Evolutionary conservation across 2,329 filamentous ascomycete genomes (phyloP), one percentile per base, ranked within the genome.

Genomic region (Onygena corvina): DNA sequence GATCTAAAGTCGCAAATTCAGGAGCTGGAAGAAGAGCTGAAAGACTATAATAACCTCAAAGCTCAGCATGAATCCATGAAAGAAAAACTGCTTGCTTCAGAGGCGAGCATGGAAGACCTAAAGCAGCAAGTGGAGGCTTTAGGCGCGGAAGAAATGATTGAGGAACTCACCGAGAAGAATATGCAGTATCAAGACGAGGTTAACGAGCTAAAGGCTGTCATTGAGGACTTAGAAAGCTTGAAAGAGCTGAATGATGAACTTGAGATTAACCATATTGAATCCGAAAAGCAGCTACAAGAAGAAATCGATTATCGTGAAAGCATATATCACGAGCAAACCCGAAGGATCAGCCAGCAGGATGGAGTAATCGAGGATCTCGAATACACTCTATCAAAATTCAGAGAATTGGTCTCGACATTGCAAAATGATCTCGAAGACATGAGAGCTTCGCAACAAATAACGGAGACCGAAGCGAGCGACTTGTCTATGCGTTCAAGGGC

Each of bases 191-290:
- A 82, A 30, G 86, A 94, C 64, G 79, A 87, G 61, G 81, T 95
- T 36, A 83, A 87, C 53, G 83, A 94, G 61, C 76, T 95, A 47
- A 83, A 83, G 59, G 80, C 80, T 14, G 80, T 83, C 5, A 84
- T 96, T 53, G 83, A 89, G 54, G 90, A 96, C 56, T 75, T 96
- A 8, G 87, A 95, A 64, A 86, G 79, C 52, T 70, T 96, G 48
- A 89, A 88, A 62, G 90, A 98, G 62, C 80, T 96, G 58, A 93
- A 87, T 58, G 89, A 96, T 60, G 92, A 98, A 66, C 79, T 98
- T 2, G 89, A 95, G 63, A 78, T 86, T 58, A 94, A 94, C 61
- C 89, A 95, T 61, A 79, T 92, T 3, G 88, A 95, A 61, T 86
- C 88, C 30, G 86, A 94, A 63, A 94, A 90, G 64, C 89, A 96